phyloP scores from a whole-genome alignment of 2,329 filamentous ascomycete species.

The Xylariaceae sp. region DNA sequence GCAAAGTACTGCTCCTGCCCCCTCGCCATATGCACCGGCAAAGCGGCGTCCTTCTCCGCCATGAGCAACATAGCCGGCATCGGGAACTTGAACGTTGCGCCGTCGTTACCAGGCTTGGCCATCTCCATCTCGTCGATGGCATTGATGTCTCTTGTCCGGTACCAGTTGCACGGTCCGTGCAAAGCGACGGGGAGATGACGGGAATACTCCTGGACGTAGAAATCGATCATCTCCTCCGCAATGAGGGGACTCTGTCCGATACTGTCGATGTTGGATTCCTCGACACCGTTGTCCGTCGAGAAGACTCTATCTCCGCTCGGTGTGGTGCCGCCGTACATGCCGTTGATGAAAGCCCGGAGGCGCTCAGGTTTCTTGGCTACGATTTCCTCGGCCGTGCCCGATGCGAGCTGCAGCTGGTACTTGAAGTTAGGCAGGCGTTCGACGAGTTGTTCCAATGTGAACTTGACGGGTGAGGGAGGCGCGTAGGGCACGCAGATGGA shows the following conservation, averaged over 20 bases:
- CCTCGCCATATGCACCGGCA: slow-evolving; percentile 66
- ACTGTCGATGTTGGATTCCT: slow-evolving; percentile 58
- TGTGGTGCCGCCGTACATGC: slow-evolving; percentile 64
- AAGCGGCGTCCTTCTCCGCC: slow-evolving; percentile 65
- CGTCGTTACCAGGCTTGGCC: too few species aligned
- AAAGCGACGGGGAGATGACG: slow-evolving; percentile 57
- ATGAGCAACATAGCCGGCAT: slow-evolving; percentile 71
- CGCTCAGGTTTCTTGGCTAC: slow-evolving; percentile 49
- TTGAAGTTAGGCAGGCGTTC: slow-evolving; percentile 62
- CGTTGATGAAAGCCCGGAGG: slow-evolving; percentile 66
- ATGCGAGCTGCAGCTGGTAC: slow-evolving; percentile 80
- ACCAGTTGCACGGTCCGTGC: slow-evolving; percentile 83
- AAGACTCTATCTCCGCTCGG: slow-evolving; percentile 56
- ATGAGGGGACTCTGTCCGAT: slow-evolving; percentile 58
- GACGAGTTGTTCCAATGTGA: slow-evolving; percentile 58
- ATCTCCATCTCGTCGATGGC: slow-evolving; percentile 68
- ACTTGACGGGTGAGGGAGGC: slow-evolving; percentile 48
- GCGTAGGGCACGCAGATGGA: slow-evolving; percentile 74
- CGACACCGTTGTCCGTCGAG: slow-evolving; percentile 55
- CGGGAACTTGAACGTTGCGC: slow-evolving; percentile 55
- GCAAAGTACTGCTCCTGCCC: slow-evolving; percentile 68
- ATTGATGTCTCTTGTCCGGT: slow-evolving; percentile 70
- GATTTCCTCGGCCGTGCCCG: slow-evolving; percentile 60
- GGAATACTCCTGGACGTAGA: slow-evolving; percentile 70
- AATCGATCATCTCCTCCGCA: slow-evolving; percentile 66